Base-by-base conservation (phyloP, 345 rosid species). In the Jatropha curcas region DNA sequence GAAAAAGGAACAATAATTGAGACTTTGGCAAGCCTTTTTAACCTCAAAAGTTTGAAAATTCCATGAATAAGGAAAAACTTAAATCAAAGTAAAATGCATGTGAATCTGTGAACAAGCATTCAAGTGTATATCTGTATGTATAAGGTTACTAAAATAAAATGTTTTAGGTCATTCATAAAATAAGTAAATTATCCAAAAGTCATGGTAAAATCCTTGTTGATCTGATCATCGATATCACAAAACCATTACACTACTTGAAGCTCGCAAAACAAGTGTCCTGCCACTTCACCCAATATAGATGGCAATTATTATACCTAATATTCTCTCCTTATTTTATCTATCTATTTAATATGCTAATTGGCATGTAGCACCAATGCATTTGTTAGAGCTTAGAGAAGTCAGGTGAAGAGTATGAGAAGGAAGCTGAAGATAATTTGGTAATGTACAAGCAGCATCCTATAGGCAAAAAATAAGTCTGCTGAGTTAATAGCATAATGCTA, bases 1-100 rank as follows among this genome's bases (percentile, higher is more conserved):
- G 84, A 63, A 70, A 67, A 52, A 68, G 52, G 46, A 68, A 72
- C 58, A 46, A 17, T 62, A 52, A 14, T 4, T 60, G 37, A 45
- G 46, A 41, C n/a, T 34, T 30, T 27, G 13, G 41, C 58, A 76
- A 25, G 27, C 76, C 43, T 59, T 41, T 33, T 9, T 35, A 39
- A 22, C 28, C 57, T 68, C 13, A 24, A 10, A 65, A n/a, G n/a
- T n/a, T n/a, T n/a, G 14, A 25, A 56, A 46, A 4, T 27, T 14
- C 45, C 71, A 66, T 25, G 43, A 30, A 57, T 6, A 19, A 53
- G 30, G 41, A 28, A 20, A 57, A 51, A 71, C 7, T 50, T 31
- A 35, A 61, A 39, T 20, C 20, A 17, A 7, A 28, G 13, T 9
- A 24, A 63, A 61, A 25, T 48, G 53, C 20, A 4, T 48, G 53